Conservation (phyloP, 306 rosid species). For the Astragalus membranaceus region DNA sequence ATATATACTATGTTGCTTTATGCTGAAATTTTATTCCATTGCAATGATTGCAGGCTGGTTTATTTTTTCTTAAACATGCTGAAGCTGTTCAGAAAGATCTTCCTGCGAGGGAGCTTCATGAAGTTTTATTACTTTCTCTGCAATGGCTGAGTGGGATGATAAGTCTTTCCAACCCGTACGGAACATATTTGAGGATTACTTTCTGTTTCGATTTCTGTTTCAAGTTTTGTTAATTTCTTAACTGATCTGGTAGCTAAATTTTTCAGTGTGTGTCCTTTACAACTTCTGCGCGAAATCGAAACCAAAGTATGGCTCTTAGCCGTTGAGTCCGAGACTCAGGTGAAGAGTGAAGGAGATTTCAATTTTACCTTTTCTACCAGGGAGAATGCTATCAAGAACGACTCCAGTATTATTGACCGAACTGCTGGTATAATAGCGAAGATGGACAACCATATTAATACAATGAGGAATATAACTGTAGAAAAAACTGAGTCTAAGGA, state of each 20-base stretch:
- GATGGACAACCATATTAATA: slow-evolving; percentile 81
- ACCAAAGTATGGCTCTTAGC: slow-evolving; percentile 97
- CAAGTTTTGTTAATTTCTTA: slow-evolving; percentile 21
- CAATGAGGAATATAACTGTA: slow-evolving; percentile 46
- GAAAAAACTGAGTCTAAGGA: slow-evolving; percentile 71
- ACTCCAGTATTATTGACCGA: slow-evolving; percentile 77
- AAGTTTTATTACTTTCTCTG: slow-evolving; percentile 74
- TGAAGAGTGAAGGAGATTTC: slow-evolving; percentile 80
- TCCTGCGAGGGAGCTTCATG: slow-evolving; percentile 96
- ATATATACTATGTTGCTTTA: slow-evolving; percentile 12
- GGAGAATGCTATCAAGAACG: slow-evolving; percentile 48
- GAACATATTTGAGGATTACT: slow-evolving; percentile 14
- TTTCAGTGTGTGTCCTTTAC: slow-evolving; percentile 75
- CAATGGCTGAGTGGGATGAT: slow-evolving; percentile 99
- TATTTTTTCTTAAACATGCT: slow-evolving; percentile 92
- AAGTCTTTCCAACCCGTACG: slow-evolving; percentile 75
- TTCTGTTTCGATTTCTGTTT: neutral
- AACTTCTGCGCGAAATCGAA: slow-evolving; percentile 95
- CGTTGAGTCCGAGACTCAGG: slow-evolving; percentile 84
- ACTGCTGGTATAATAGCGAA: slow-evolving; percentile 82
- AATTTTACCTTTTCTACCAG: slow-evolving; percentile 45
- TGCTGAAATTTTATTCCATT: slow-evolving; percentile 17
- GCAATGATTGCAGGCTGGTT: slow-evolving; percentile 72
- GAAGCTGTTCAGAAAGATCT: slow-evolving; percentile 97
- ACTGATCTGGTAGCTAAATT: slow-evolving; percentile 27